Evolutionary conservation across 2,329 filamentous ascomycete genomes (phyloP).

Genomic region (Raffaelea ambrosiae): DNA sequence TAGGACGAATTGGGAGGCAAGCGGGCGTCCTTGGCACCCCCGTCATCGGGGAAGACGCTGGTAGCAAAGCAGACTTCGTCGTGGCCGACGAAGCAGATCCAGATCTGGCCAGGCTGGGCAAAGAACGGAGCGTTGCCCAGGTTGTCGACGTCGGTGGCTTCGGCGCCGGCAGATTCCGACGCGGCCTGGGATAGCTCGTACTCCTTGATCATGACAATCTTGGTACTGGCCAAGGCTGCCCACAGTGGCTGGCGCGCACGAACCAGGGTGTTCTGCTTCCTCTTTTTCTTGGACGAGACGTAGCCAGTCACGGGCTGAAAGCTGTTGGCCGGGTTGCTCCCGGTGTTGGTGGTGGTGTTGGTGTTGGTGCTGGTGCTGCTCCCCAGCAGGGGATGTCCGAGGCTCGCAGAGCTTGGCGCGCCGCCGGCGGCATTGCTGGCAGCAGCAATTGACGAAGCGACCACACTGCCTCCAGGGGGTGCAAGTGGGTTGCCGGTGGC

Average conservation of each 20-base stretch:
- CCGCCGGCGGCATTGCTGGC: not conserved
- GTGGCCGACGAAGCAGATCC: slow-evolving; percentile 72
- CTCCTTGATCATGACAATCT: slow-evolving; percentile 92
- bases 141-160: slow-evolving; percentile 69
- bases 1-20: slow-evolving; percentile 32
- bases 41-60: slow-evolving; percentile 49
- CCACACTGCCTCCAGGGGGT: too few species aligned
- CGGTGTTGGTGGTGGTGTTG: not conserved
- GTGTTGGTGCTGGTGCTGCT: too few species aligned
- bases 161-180: slow-evolving; percentile 63
- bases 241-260: slow-evolving; percentile 86
- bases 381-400: too few species aligned
- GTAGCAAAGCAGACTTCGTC: slow-evolving; percentile 72
- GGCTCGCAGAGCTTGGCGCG: not conserved
- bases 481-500: not conserved
- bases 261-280: slow-evolving; percentile 86
- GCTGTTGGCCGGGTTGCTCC: not conserved
- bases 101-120: slow-evolving; percentile 62
- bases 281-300: slow-evolving; percentile 68
- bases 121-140: slow-evolving; percentile 68
- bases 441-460: too few species aligned
- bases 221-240: slow-evolving; percentile 90
- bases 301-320: slow-evolving; percentile 12
- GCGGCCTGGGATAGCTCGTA: slow-evolving; percentile 74
- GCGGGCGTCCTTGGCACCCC: too few species aligned